Evolutionary conservation across 345 rosid species (phyloP), one percentile per base, ranked within the genome.

Genomic region (Hibiscus tridactylites): DNA sequence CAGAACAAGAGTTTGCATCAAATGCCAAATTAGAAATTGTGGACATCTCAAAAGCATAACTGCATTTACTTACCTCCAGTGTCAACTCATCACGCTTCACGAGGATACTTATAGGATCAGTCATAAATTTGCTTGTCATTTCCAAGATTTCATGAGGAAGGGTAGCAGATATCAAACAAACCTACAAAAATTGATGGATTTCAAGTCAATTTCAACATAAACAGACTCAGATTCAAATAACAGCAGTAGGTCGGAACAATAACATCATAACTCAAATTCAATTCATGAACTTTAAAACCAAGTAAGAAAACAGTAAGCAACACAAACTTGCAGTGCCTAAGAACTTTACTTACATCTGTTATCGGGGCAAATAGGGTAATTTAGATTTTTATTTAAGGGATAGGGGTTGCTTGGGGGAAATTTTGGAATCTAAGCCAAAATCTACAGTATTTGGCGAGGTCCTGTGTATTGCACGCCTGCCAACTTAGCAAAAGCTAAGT

Each of bases 41-140:
- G 37, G 21, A 47, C 4, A 47, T 13, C 15, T 52, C 4, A 71
- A 4, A 19, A 8, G 63, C 47, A 70, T 28, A 53, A 17, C 29
- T 47, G 26, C 10, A 53, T 52, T 7, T 13, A 64, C 77, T 61
- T 86, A 88, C 97, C 88, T 95, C 98, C 78, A 95, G 76, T 52
- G 97, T 95, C 90, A 95, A 81, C 81, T 92, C 97, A 92, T 95
- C 97, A 87, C 97, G 97, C 79, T 90, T 95, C 76, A 92, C 98
- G 53, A 95, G 95, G 67, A 92, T 95, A 87, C 91, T 90, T 69
- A 92, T 92, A 62, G 99, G 98, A 49, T 95, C 99, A 17, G 97
- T 90, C 98, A 95, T 95, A 81, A 95, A 89, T 81, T 95, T 95
- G 81, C 82, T 44, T 0, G 99, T 92, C 61, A 95, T 92, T 85